Base-by-base conservation (phyloP, 2,329 filamentous ascomycete genomes). In the Ustulina deusta region DNA sequence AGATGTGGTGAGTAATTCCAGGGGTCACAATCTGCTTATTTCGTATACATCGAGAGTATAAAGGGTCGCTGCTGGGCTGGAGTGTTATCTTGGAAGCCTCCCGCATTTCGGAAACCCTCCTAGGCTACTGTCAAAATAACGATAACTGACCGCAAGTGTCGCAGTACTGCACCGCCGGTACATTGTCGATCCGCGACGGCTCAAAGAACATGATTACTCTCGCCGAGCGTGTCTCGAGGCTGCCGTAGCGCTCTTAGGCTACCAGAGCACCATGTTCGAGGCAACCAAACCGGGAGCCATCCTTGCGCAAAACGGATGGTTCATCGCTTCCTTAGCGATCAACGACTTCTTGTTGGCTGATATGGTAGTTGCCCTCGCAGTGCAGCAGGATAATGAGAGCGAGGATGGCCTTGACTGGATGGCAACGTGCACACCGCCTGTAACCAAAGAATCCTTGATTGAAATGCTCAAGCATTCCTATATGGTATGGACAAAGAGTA, bases 301-400 rank as follows among this genome's bases (percentile, higher is more conserved):
- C 29, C 77, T 91, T 15, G 79, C 81, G 68, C 79, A 81, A 34
- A 82, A 85, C 42, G 82, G 83, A 5, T 89, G 87, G 85, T 89
- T 89, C 71, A 75, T 89, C 22, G 85, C 84, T 2, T 86, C 85
- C 0, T 78, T 90, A 3, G 83, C 85, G 11, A 83, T 87, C 59
- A 87, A 89, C 58, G 88, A 91, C 73, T 90, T 87, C 58, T 78
- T 91, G 59, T 81, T 90, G 2, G 87, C 88, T 0, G 84, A 86
- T 62, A 88, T 89, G 83, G 83, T 90, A 15, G 73, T 91, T 3
- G 90, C 86, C 68, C 78, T 90, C 20, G 78, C 84, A 20, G 74
- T 84, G 27, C 82, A 83, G 69, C 83, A 81, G 73, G 79, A 81
- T 22, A 75, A 75, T 40, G 81, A 83, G 7, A 73, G 71, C 17